These are phyloP conservation scores for Coniochaeta ligniaria DNA, from an alignment of 2,329 filamentous ascomycete genomes.

Conservation along the genomic window DNA sequence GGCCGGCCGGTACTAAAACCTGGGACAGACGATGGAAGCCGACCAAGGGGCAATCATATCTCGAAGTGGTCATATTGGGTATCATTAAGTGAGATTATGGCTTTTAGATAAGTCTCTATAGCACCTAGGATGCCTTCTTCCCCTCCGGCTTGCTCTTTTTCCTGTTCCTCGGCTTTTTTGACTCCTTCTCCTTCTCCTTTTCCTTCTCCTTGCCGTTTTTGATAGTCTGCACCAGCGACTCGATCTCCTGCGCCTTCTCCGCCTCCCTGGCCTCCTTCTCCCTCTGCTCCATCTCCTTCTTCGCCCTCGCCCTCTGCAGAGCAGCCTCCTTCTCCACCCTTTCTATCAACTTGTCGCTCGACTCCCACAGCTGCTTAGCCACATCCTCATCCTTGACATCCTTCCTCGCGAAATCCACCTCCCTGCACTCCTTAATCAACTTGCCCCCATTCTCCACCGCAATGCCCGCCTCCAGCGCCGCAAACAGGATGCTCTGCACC, in stretches of 20 bases:
- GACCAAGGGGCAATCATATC: not conserved
- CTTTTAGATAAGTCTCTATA: not conserved
- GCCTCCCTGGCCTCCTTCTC: constrained; percentile 25
- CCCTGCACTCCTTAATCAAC: constrained; percentile 82
- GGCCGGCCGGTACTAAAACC: not conserved
- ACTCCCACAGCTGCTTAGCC: constrained; percentile 83
- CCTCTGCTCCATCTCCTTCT: constrained; percentile 24
- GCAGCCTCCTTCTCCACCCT: constrained; percentile 74
- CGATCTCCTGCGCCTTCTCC: constrained; percentile 27
- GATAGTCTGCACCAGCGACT: constrained; percentile 33
- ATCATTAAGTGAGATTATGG: not conserved
- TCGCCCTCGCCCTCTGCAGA: constrained; percentile 37
- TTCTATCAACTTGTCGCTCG: constrained; percentile 79
- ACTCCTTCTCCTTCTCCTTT: constrained; percentile 17
- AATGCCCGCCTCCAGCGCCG: constrained; percentile 73
- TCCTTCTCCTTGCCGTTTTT: constrained; percentile 32
- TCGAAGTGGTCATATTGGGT: not conserved
- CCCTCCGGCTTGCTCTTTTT: constrained; percentile 11
- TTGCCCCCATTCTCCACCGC: constrained; percentile 59
- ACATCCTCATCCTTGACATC: constrained; percentile 74
- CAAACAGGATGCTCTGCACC: constrained; percentile 79
- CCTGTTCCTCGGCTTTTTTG: constrained; percentile 3
- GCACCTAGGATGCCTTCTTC: constrained; percentile 2
- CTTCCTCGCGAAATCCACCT: constrained; percentile 61
- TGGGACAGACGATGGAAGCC: not conserved